These are phyloP conservation scores for Phellopilus nigrolimitatus DNA, from an alignment of 1,284 basidiomycete genomes.

Conservation along the genomic window DNA sequence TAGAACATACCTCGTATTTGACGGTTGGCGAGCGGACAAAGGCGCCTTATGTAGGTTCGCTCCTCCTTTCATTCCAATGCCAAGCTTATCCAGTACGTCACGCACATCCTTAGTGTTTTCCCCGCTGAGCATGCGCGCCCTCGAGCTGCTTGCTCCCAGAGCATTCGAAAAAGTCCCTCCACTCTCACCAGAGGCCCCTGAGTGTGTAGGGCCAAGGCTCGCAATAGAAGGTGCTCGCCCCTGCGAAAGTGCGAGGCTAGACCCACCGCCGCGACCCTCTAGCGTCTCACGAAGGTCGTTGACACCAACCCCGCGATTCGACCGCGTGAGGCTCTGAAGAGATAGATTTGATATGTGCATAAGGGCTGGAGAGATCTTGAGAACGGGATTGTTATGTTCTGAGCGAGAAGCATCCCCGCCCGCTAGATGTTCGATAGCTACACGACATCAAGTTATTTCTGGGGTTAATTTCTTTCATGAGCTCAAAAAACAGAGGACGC, in stretches of 20 bases:
- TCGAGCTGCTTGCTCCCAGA: slow-evolving; percentile 43
- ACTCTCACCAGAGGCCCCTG: slow-evolving; percentile 33
- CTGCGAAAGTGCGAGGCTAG: slow-evolving; percentile 55
- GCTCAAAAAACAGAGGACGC: slow-evolving; percentile 31
- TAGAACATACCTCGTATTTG: slow-evolving; percentile 34
- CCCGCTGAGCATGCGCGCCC: slow-evolving; percentile 41
- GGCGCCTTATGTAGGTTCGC: slow-evolving; percentile 61
- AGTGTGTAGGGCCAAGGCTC: slow-evolving; percentile 59
- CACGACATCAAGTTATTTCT: neutral
- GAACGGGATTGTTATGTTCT: slow-evolving; percentile 64
- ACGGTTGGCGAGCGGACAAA: slow-evolving; percentile 46
- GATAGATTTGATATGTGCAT: slow-evolving; percentile 89
- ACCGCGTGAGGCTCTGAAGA: slow-evolving; percentile 71
- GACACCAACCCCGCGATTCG: slow-evolving; percentile 75
- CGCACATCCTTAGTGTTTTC: slow-evolving; percentile 66
- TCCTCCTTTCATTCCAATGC: slow-evolving; percentile 67
- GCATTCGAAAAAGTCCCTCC: slow-evolving; percentile 20
- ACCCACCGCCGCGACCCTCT: slow-evolving; percentile 75
- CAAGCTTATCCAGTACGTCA: slow-evolving; percentile 71
- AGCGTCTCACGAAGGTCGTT: slow-evolving; percentile 82
- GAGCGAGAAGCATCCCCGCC: slow-evolving; percentile 55
- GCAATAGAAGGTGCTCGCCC: slow-evolving; percentile 63
- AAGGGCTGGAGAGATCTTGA: slow-evolving; percentile 74
- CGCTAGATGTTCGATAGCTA: slow-evolving; percentile 58
- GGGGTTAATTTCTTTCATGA: neutral